These are phyloP conservation scores for Pseudogymnoascus sp. DNA, from an alignment of 2,329 filamentous ascomycete genomes.

Conservation along the genomic window DNA sequence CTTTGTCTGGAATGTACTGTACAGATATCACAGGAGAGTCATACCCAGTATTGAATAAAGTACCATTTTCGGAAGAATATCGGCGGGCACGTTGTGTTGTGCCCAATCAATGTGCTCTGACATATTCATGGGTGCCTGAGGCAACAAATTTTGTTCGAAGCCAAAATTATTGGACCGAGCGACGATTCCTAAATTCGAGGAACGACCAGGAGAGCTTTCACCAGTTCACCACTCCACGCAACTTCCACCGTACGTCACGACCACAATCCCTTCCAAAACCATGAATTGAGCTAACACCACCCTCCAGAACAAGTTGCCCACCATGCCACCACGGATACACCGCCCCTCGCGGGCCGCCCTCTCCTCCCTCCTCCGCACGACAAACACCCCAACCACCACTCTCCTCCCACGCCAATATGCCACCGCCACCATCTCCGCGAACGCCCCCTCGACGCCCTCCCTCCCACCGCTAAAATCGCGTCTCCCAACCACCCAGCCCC, in stretches of 20 bases:
- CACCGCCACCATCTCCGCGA: conserved; percentile 42
- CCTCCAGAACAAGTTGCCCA: conserved; percentile 10
- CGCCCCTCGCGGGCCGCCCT: conserved; percentile 24
- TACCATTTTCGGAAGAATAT: conserved; percentile 1
- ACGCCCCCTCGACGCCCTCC: conserved; percentile 31
- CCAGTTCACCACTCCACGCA: conserved; percentile 4
- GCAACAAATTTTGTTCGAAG: not conserved
- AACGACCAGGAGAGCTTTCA: not conserved
- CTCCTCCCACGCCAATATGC: conserved; percentile 37
- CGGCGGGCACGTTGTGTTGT: not conserved
- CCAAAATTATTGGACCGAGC: conserved; percentile 5
- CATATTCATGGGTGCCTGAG: not conserved
- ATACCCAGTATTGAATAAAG: not conserved
- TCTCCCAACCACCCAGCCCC: conserved; percentile 64
- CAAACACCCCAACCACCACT: conserved; percentile 29
- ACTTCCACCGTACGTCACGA: not conserved
- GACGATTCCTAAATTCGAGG: conserved; percentile 3
- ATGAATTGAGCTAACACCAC: not conserved
- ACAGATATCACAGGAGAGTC: conserved; percentile 5
- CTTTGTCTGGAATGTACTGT: not conserved
- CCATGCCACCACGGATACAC: conserved; percentile 44
- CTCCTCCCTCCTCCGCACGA: conserved; percentile 26
- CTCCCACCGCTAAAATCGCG: conserved; percentile 21
- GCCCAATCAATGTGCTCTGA: conserved; percentile 2
- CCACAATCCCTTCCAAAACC: not conserved